These are phyloP conservation scores for Blumeriella jaapii DNA, from an alignment of 2,329 filamentous ascomycete genomes.

Conservation along the genomic window DNA sequence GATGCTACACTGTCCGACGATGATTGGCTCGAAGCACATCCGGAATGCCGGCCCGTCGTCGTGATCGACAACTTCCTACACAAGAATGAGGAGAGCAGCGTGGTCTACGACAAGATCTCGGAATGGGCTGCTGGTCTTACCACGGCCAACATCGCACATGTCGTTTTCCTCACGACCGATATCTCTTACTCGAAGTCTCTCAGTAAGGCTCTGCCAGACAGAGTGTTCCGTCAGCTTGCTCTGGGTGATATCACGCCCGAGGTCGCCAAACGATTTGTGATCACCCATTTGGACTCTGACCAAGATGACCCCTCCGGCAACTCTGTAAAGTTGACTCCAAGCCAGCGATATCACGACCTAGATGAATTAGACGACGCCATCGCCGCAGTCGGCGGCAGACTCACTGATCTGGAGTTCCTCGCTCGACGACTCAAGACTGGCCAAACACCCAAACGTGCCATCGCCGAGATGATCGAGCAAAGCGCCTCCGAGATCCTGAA, in stretches of 20 bases:
- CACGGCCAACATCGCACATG: slow-evolving; percentile 80
- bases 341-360: slow-evolving; percentile 37
- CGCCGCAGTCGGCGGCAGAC: slow-evolving; percentile 68
- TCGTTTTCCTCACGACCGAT: slow-evolving; percentile 88
- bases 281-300: slow-evolving; percentile 57
- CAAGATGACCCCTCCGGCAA: slow-evolving; percentile 26
- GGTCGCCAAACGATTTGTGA: slow-evolving; percentile 81
- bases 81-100: slow-evolving; percentile 53
- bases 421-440: slow-evolving; percentile 82
- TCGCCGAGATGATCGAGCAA: slow-evolving; percentile 81
- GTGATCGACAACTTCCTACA: slow-evolving; percentile 88
- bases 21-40: slow-evolving; percentile 81
- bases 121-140: slow-evolving; percentile 86
- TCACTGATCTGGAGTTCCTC: slow-evolving; percentile 93
- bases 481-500: slow-evolving; percentile 84
- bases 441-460: slow-evolving; percentile 68
- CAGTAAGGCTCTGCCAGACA: slow-evolving; percentile 76
- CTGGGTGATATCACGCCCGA: slow-evolving; percentile 79
- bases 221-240: slow-evolving; percentile 77
- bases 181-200: slow-evolving; percentile 80
- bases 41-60: slow-evolving; percentile 70
- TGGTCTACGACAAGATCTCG: slow-evolving; percentile 67
- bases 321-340: slow-evolving; percentile 21
- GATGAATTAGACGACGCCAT: slow-evolving; percentile 72
- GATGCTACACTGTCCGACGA: slow-evolving; percentile 66